Conservation (phyloP, 1,139 yeast species). For the Candida pseudoviswanathii region DNA sequence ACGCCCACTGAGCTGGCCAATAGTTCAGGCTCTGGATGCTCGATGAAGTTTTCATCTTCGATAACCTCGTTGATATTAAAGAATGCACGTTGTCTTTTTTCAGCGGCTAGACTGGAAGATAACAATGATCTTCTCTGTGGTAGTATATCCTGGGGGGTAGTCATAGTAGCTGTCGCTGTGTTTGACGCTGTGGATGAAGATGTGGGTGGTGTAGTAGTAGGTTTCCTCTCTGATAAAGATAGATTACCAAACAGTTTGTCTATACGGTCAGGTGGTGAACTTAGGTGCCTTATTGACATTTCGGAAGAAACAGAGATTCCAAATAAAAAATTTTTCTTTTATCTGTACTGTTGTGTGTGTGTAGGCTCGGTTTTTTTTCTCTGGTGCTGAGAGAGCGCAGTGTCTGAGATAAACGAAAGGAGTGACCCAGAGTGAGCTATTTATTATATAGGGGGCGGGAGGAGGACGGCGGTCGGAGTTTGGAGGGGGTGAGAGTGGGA, state of each 20-base stretch:
- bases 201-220: background rate
- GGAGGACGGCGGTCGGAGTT: background rate
- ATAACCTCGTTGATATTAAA: slow-evolving; percentile 11
- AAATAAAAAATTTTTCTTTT: slow-evolving; percentile 1
- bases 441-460: background rate
- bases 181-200: background rate
- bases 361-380: background rate
- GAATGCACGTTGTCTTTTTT: slow-evolving; percentile 11
- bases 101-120: slow-evolving; percentile 30
- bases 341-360: background rate
- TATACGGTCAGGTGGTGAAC: slow-evolving; percentile 9
- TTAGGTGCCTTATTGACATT: slow-evolving; percentile 5
- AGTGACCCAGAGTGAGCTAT: background rate
- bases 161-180: background rate
- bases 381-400: too few relatives aligned
- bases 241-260: slow-evolving; percentile 6
- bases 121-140: slow-evolving; percentile 25
- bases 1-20: slow-evolving; percentile 57
- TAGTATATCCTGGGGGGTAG: slow-evolving; percentile 2
- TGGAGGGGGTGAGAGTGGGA: background rate
- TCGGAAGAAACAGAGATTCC: slow-evolving; percentile 1
- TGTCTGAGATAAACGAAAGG: background rate
- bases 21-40: slow-evolving; percentile 55
- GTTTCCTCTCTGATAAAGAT: slow-evolving; percentile 6
- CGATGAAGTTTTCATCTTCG: slow-evolving; percentile 18